phyloP scores from a whole-genome alignment of 169 alveolate species.

The Plasmodium fragile region DNA sequence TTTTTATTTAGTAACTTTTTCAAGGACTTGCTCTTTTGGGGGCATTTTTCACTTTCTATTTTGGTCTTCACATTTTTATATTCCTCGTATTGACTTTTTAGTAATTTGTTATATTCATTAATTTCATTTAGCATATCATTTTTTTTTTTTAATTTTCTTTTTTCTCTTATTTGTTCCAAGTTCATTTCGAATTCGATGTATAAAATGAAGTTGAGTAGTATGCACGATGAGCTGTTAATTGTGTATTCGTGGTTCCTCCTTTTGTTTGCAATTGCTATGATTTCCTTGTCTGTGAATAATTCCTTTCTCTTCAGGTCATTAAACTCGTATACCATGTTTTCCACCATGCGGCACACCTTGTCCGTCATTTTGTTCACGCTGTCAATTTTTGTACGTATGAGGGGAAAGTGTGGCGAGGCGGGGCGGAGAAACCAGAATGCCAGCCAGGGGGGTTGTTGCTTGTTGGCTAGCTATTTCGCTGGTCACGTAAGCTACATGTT shows the following conservation, averaged over 20 bases:
- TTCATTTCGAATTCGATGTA: conserved; percentile 61
- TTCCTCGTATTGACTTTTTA: conserved; percentile 22
- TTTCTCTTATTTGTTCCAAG: conserved; percentile 48
- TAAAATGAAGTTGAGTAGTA: conserved; percentile 33
- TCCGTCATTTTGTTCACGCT: conserved; percentile 2
- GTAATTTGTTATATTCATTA: conserved; percentile 21
- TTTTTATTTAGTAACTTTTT: conserved; percentile 13
- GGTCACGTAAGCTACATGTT: not conserved
- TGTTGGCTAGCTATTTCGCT: not conserved
- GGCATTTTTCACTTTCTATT: conserved; percentile 17
- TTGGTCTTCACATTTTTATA: conserved; percentile 6
- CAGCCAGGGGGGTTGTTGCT: not conserved
- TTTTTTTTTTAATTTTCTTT: conserved; percentile 39
- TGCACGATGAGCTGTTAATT: conserved; percentile 26
- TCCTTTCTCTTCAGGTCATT: conserved; percentile 41
- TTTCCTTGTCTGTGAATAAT: conserved; percentile 41
- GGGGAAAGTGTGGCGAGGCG: not conserved
- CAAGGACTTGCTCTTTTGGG: conserved; percentile 7
- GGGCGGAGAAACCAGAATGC: not conserved
- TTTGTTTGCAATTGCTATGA: conserved; percentile 37
- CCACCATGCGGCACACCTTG: conserved; percentile 43
- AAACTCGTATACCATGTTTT: conserved; percentile 60
- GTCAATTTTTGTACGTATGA: not conserved
- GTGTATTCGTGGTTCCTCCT: conserved; percentile 67
- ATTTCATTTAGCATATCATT: conserved; percentile 24